Conservation (phyloP, 345 rosid genomes). For the Adansonia digitata region DNA sequence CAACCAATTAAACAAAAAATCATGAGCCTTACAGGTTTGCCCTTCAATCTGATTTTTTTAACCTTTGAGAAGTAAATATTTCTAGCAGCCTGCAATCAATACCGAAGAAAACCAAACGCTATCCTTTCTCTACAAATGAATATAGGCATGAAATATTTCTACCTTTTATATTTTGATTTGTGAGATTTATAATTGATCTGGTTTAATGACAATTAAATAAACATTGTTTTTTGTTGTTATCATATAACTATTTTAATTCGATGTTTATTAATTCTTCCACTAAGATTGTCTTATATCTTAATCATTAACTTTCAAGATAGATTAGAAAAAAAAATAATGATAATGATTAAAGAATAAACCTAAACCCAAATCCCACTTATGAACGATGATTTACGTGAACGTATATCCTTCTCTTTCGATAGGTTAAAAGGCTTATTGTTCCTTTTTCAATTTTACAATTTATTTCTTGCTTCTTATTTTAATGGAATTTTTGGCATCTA, state of each 20-base stretch:
- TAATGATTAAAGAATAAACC: slow-evolving; percentile 15
- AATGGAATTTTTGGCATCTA: slow-evolving; percentile 10
- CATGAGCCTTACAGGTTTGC: too few relatives aligned
- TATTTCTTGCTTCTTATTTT: neutral
- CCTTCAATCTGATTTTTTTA: too few relatives aligned
- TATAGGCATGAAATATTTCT: too few relatives aligned
- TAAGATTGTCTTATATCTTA: slow-evolving; percentile 6
- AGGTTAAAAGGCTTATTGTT: slow-evolving; percentile 23
- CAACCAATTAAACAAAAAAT: too few relatives aligned
- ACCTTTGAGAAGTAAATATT: too few relatives aligned
- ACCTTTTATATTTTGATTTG: neutral
- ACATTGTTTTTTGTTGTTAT: neutral
- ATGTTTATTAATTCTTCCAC: slow-evolving; percentile 20
- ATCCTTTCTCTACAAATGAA: too few relatives aligned
- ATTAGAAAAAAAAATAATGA: neutral
- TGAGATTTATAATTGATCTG: neutral
- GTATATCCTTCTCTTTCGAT: slow-evolving; percentile 20
- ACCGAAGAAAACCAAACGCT: too few relatives aligned
- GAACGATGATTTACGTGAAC: slow-evolving; percentile 24
- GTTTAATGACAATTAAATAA: neutral
- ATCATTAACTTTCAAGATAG: neutral
- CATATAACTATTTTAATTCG: too few relatives aligned
- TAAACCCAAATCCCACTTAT: slow-evolving; percentile 65
- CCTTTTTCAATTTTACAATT: neutral
- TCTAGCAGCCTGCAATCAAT: too few relatives aligned